phyloP scores from a whole-genome alignment of 371 early-diverging fungal genomes.

The Enterocytospora artemiae region DNA sequence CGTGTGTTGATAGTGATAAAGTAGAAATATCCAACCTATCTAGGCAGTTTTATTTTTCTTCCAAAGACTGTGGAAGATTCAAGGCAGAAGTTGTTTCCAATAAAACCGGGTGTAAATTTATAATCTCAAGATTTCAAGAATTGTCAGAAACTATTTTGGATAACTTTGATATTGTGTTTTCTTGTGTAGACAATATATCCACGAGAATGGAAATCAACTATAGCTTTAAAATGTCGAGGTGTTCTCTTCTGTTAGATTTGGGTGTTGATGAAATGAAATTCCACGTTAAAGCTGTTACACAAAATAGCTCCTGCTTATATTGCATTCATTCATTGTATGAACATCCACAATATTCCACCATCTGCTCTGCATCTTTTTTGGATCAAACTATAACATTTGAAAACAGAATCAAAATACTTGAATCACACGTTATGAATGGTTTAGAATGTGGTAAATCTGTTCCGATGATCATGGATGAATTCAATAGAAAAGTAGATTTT shows the following conservation, averaged over 20 bases:
- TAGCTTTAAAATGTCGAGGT: slow-evolving; percentile 24
- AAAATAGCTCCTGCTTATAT: slow-evolving; percentile 40
- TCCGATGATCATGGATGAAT: slow-evolving; percentile 20
- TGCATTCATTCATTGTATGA: slow-evolving; percentile 45
- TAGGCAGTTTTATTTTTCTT: slow-evolving; percentile 66
- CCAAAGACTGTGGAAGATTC: slow-evolving; percentile 34
- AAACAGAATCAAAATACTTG: slow-evolving; percentile 20
- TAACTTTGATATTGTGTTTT: slow-evolving; percentile 40
- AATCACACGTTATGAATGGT: slow-evolving; percentile 6
- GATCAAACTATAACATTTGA: slow-evolving; percentile 6
- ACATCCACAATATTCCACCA: background rate
- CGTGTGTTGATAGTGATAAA: slow-evolving; percentile 69
- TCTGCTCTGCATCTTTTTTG: slow-evolving; percentile 21
- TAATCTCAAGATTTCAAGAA: slow-evolving; percentile 10
- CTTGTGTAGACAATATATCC: slow-evolving; percentile 40
- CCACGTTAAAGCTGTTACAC: slow-evolving; percentile 39
- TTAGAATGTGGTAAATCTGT: background rate
- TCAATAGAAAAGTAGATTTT: slow-evolving; percentile 17
- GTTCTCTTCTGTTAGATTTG: slow-evolving; percentile 38
- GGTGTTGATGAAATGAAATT: slow-evolving; percentile 33
- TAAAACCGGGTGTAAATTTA: slow-evolving; percentile 8
- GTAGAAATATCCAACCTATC: slow-evolving; percentile 67
- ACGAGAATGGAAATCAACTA: slow-evolving; percentile 51
- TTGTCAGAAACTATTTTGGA: background rate
- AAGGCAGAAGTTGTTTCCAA: slow-evolving; percentile 28